Evolutionary conservation across 2,329 filamentous ascomycete genomes (phyloP), one percentile per base, ranked within the genome.

Genomic region (Spiromastix sp.): DNA sequence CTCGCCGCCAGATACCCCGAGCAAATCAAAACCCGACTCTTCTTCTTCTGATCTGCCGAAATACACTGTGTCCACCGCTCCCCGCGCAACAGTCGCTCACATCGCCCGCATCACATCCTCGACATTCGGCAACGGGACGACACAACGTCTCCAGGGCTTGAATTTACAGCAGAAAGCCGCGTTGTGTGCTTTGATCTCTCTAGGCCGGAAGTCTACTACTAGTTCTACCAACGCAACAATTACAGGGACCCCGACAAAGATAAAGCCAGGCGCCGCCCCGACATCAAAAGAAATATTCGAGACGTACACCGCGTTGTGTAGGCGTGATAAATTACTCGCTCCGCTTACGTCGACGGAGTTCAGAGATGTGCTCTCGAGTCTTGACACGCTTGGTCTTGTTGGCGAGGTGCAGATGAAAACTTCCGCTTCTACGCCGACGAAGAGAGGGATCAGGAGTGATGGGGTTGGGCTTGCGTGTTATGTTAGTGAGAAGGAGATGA

Each of bases 111-210:
- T 96, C 41, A 94, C 91, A 0, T 78, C 87, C 0, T 77, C 85
- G 3, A 83, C 85, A 1, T 95, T 98, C 59, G 85, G 83, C 55
- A 89, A 95, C 48, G 87, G 87, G 22, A 82, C 86, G 1, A 75
- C 71, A 9, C 85, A 95, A 48, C 77, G 91, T 39, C 74, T 98
- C 10, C 81, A 83, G 57, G 78, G 79, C 4, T 74, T 98, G 38
- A 98, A 96, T 55, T 71, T 98, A 2, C 93, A 98, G 55, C 91
- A 98, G 59, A 96, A 94, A 58, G 91, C 89, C 3, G 86, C 89
- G 0, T 70, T 98, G 7, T 98, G 91, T 62, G 77, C 89, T 0
- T 69, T 98, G 10, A 72, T 89, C 25, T 85, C 85, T 2, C 75
- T 91, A n/a, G 87, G 95, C 56, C 84, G 81, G 48, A 77, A 77